These are phyloP conservation scores for Trametes maxima DNA, from an alignment of 768 basidiomycete species.

Conservation along the genomic window DNA sequence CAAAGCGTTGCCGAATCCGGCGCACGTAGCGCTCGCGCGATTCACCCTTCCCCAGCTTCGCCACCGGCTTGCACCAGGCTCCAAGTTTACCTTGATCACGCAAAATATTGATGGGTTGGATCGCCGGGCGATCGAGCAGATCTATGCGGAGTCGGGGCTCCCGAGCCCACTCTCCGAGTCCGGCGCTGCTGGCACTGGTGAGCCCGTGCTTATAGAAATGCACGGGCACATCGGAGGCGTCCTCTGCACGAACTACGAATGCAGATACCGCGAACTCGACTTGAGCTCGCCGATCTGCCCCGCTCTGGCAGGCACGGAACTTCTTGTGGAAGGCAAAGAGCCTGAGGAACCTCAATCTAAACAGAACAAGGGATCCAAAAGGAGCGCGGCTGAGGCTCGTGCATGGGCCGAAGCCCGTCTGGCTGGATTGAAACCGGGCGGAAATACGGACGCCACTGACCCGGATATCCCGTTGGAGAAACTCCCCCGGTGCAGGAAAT, in stretches of 20 bases:
- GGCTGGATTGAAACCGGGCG: not conserved
- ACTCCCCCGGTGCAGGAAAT: slow-evolving; percentile 36
- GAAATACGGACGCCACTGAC: not conserved
- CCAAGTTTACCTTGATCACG: slow-evolving; percentile 53
- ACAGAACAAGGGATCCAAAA: not conserved
- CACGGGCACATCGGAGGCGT: slow-evolving; percentile 59
- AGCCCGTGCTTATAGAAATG: slow-evolving; percentile 48
- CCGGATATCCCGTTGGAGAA: slow-evolving; percentile 28
- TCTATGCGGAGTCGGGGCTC: not conserved
- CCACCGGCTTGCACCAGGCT: slow-evolving; percentile 41
- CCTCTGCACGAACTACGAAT: slow-evolving; percentile 41
- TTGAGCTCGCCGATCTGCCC: slow-evolving; percentile 21
- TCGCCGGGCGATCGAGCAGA: slow-evolving; percentile 37
- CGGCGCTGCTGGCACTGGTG: slow-evolving; percentile 4
- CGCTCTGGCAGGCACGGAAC: slow-evolving; percentile 24
- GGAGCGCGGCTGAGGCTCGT: slow-evolving; percentile 9
- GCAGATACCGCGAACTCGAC: slow-evolving; percentile 45
- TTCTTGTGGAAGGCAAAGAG: slow-evolving; percentile 28
- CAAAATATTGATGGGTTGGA: slow-evolving; percentile 63
- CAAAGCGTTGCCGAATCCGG: slow-evolving; percentile 53
- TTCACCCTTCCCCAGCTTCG: slow-evolving; percentile 44
- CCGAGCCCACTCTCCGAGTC: slow-evolving; percentile 6
- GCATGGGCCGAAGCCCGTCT: slow-evolving; percentile 11
- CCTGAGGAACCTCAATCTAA: slow-evolving; percentile 29
- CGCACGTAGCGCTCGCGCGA: slow-evolving; percentile 52